Conservation (phyloP, 306 rosid genomes). For the Pueraria montana region DNA sequence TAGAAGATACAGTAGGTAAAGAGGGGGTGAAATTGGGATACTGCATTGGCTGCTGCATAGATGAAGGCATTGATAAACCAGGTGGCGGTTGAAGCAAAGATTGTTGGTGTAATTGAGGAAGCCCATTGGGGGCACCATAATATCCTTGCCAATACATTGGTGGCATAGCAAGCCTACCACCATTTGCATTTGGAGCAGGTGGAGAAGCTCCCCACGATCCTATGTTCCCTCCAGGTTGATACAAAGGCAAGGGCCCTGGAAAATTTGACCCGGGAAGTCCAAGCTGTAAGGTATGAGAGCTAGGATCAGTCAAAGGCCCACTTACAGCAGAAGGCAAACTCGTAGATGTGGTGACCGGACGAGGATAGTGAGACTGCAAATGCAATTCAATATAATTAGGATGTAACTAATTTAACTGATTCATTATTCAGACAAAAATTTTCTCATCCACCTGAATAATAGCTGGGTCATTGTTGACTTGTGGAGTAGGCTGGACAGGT, state of each 20-base stretch:
- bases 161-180: conserved; percentile 83
- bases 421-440: background rate
- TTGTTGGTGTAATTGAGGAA: conserved; percentile 85
- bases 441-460: conserved; percentile 74
- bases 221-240: conserved; percentile 86
- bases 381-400: conserved; percentile 44
- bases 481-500: conserved; percentile 74
- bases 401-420: conserved; percentile 18
- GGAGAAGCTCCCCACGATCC: conserved; percentile 90
- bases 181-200: conserved; percentile 77
- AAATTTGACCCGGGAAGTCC: conserved; percentile 81
- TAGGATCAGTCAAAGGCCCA: conserved; percentile 70
- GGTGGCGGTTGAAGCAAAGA: conserved; percentile 86
- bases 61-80: conserved; percentile 79
- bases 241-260: conserved; percentile 80
- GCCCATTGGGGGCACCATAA: conserved; percentile 85
- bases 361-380: conserved; percentile 90
- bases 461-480: conserved; percentile 83
- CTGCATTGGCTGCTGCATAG: conserved; percentile 85
- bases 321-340: conserved; percentile 77
- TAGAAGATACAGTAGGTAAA: conserved; percentile 70
- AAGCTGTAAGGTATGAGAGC: conserved; percentile 71
- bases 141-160: conserved; percentile 99
- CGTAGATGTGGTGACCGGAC: conserved; percentile 62
- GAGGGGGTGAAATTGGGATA: conserved; percentile 71